Evolutionary conservation across 2,329 filamentous ascomycete genomes (phyloP).

Genomic region (Alternaria tenuissima): DNA sequence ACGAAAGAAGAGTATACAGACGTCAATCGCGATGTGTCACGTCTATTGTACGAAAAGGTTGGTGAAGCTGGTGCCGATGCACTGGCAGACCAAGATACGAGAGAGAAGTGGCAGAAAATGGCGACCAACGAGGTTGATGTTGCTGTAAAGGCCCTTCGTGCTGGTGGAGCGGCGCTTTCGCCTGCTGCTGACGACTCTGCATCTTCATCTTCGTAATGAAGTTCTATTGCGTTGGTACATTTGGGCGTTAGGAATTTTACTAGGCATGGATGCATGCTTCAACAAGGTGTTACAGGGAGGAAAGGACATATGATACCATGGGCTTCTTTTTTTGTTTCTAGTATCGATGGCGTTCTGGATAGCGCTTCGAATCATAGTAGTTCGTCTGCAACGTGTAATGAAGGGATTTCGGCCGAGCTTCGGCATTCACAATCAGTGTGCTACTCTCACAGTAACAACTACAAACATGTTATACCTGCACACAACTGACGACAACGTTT

Average conservation of each 20-base stretch:
- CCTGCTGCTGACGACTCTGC: slow-evolving; percentile 39
- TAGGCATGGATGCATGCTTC: background rate
- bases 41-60: slow-evolving; percentile 79
- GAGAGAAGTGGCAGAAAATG: slow-evolving; percentile 76
- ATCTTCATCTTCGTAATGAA: slow-evolving; percentile 37
- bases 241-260: background rate
- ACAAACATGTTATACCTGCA: background rate
- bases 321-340: slow-evolving; percentile 11
- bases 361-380: slow-evolving; percentile 1
- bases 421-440: background rate
- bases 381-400: slow-evolving; percentile 2
- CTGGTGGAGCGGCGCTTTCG: slow-evolving; percentile 24
- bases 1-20: slow-evolving; percentile 89
- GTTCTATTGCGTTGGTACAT: background rate
- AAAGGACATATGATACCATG: slow-evolving; percentile 15
- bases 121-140: slow-evolving; percentile 80
- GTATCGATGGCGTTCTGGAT: slow-evolving; percentile 6
- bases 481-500: background rate
- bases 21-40: slow-evolving; percentile 90
- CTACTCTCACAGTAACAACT: background rate
- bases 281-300: background rate
- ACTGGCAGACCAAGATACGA: slow-evolving; percentile 69
- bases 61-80: slow-evolving; percentile 57
- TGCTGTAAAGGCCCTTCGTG: slow-evolving; percentile 63
- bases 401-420: background rate